Conservation (phyloP, 305 asterid genomes). For the Salvia sclarea region DNA sequence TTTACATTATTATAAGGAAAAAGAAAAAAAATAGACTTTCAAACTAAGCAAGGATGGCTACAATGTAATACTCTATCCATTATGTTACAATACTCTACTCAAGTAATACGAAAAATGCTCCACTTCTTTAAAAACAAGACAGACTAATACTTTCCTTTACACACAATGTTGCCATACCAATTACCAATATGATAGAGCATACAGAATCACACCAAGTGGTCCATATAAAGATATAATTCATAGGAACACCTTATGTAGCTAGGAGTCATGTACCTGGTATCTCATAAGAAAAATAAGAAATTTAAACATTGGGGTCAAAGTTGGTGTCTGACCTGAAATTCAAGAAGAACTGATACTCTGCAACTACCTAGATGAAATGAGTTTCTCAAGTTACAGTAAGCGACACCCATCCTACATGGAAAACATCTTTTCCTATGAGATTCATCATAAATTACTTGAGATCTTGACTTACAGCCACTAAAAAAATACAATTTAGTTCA, state of each 20-base stretch:
- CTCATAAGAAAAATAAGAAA: neutral
- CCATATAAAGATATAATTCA: neutral
- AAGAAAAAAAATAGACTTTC: no score
- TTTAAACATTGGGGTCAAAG: neutral
- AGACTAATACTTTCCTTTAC: no score
- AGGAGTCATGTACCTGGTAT: neutral
- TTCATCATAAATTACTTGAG: conserved; percentile 13
- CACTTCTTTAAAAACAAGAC: no score
- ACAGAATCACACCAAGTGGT: no score
- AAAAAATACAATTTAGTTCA: neutral
- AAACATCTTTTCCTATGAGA: neutral
- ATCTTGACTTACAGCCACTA: conserved; percentile 13
- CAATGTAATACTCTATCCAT: no score
- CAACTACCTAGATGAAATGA: conserved; percentile 1
- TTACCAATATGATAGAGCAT: no score
- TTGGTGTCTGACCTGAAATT: conserved; percentile 28
- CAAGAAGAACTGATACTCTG: neutral
- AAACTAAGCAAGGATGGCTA: no score
- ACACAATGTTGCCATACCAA: no score
- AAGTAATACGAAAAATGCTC: no score
- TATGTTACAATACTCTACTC: no score
- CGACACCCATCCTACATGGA: conserved; percentile 13
- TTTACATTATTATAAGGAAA: no score
- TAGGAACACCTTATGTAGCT: neutral
- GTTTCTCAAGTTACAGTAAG: conserved; percentile 1